Conservation (phyloP, 257 asterid genomes). For the Rubia yunnanensis region DNA sequence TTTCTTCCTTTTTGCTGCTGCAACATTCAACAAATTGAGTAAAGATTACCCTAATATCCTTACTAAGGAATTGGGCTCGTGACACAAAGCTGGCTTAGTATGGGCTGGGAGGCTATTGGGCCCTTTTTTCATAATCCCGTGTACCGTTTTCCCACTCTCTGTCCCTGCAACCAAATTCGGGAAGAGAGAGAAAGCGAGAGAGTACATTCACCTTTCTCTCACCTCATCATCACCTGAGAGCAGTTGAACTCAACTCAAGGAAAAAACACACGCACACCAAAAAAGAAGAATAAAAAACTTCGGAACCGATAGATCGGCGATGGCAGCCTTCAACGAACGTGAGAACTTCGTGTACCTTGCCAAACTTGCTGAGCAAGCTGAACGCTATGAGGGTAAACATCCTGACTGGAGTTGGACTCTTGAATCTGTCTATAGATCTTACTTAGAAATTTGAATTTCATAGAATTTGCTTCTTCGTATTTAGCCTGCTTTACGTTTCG, state of each 20-base stretch:
- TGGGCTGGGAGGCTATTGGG: neutral
- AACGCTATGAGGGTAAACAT: constrained; percentile 32
- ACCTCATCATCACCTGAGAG: constrained; percentile 10
- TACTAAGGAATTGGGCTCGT: no score
- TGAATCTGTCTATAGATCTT: neutral
- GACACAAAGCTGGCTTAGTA: no score
- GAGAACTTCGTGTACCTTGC: constrained; percentile 30
- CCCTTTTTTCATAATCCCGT: neutral
- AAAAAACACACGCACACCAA: neutral
- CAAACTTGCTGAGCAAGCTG: constrained; percentile 36
- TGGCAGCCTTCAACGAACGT: constrained; percentile 29
- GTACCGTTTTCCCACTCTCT: neutral
- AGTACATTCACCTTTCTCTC: constrained; percentile 3
- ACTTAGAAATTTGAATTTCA: neutral
- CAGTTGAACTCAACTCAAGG: constrained; percentile 3
- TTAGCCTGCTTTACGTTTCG: neutral
- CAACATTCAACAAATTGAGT: no score
- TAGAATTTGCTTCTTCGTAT: neutral
- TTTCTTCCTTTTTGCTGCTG: no score
- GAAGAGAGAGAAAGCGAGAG: constrained; percentile 1
- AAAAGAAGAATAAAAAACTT: neutral
- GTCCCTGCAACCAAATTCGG: neutral
- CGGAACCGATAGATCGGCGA: constrained; percentile 20
- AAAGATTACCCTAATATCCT: no score
- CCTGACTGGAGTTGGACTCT: constrained; percentile 7